Percentiles rank a stretch among this genome's conserved stretches.
Conservation (phyloP, 176 grass and related monocot species). For the Aegilops tauschii region DNA sequence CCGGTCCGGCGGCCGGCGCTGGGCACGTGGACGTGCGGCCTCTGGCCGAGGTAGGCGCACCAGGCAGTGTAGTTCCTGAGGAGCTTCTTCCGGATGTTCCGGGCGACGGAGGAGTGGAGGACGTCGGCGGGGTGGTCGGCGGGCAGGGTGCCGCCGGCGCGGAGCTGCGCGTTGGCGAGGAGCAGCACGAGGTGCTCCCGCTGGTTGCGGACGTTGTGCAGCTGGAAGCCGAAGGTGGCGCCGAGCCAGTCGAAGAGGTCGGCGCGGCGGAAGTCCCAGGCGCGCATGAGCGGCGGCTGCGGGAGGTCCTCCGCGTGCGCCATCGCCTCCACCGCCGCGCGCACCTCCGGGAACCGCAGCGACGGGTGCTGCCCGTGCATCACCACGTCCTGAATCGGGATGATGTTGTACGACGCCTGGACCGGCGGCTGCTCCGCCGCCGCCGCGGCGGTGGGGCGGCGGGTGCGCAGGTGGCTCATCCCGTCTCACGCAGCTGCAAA, state of each 20-base stretch:
- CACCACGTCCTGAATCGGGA: constrained; percentile 81
- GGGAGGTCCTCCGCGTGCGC: constrained; percentile 50
- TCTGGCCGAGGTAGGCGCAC: constrained; percentile 75
- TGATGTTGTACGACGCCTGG: constrained; percentile 75
- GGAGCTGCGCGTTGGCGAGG: constrained; percentile 94
- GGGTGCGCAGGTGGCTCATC: constrained; percentile 66
- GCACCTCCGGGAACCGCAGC: constrained; percentile 77
- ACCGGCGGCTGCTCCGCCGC: constrained; percentile 4
- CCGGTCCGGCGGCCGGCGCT: background rate
- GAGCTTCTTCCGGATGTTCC: constrained; percentile 68
- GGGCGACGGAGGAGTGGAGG: constrained; percentile 53
- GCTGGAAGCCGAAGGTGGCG: constrained; percentile 85
- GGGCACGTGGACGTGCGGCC: constrained; percentile 42
- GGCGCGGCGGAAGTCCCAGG: constrained; percentile 30
- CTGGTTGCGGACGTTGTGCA: constrained; percentile 85
- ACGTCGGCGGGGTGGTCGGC: constrained; percentile 43
- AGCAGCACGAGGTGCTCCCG: constrained; percentile 95
- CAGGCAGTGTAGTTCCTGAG: constrained; percentile 79
- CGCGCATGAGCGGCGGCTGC: constrained; percentile 33
- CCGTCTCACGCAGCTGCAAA: constrained; percentile 40
- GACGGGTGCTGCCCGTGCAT: constrained; percentile 57
- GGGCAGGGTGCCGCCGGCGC: constrained; percentile 17
- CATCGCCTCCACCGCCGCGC: constrained; percentile 65
- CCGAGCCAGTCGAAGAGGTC: constrained; percentile 98
- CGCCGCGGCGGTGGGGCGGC: constrained; percentile 26